Conservation (phyloP, 1,139 yeast species). For the Geotrichum bryndzae region DNA sequence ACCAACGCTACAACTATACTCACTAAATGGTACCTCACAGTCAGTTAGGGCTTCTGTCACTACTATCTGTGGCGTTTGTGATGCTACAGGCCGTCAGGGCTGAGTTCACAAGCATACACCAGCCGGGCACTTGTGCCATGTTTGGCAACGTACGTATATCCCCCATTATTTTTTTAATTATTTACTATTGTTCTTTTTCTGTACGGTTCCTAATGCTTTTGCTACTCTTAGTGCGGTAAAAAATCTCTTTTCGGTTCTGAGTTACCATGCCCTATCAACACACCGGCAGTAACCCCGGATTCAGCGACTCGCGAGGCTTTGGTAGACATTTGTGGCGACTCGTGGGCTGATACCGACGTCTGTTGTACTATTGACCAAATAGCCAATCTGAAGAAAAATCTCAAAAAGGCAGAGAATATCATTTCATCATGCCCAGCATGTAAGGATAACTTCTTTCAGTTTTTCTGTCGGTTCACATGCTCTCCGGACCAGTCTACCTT, state of each 20-base stretch:
- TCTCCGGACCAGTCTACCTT: constrained; percentile 77
- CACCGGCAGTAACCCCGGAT: constrained; percentile 44
- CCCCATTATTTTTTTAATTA: background rate
- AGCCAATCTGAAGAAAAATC: constrained; percentile 43
- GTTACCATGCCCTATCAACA: constrained; percentile 68
- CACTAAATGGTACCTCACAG: constrained; percentile 2
- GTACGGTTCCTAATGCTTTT: background rate
- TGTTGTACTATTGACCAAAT: constrained; percentile 54
- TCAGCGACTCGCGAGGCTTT: constrained; percentile 45
- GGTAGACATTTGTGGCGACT: constrained; percentile 62
- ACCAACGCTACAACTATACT: too few relatives aligned
- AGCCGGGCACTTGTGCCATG: constrained; percentile 47
- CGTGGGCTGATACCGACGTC: constrained; percentile 45
- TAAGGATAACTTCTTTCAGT: constrained; percentile 70
- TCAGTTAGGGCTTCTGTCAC: constrained; percentile 3
- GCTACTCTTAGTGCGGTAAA: constrained; percentile 56
- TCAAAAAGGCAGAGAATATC: constrained; percentile 69
- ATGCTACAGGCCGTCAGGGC: constrained; percentile 8
- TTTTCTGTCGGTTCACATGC: constrained; percentile 87
- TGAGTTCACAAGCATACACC: constrained; percentile 26
- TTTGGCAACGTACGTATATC: constrained; percentile 36
- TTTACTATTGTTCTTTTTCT: background rate
- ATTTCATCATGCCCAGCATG: constrained; percentile 96
- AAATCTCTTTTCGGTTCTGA: constrained; percentile 70
- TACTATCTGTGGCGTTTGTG: background rate